Base-by-base conservation (phyloP, 305 asterid genomes). In the Salvia sclarea region DNA sequence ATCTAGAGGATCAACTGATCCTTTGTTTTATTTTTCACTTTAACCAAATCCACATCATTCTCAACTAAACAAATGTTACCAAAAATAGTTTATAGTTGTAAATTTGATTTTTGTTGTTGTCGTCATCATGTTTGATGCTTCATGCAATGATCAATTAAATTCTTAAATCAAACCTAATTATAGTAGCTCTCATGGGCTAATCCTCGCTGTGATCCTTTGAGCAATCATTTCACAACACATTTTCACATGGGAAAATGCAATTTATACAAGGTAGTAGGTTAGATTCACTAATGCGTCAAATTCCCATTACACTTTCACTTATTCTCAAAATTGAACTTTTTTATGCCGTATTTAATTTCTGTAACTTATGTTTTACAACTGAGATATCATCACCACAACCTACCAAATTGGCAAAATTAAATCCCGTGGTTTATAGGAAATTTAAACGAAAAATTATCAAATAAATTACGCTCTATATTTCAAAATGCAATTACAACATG, bases 11-110 rank as follows among this genome's bases (percentile, higher is more conserved):
- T 59, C 73, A 73, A 65, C 82, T 57, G 57, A 69, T 69, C 66
- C 78, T 18, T 53, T 52, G 58, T 25, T 68, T 37, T n/a, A n/a
- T n/a, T 37, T 72, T 37, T 69, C 44, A 70, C 72, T 62, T 58
- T 25, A 53, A 75, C 73, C 78, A 71, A 75, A 79, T 64, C 73
- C 75, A 67, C 61, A 43, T 28, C 48, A 64, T 64, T 65, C 14
- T 45, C 49, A 53, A 62, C 70, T 59, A 28, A 76, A 67, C 66
- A 66, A 25, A 69, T 45, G 50, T 31, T 22, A 52, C 31, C 56
- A 21, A 52, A 24, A 8, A 13, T n/a, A 6, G 12, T 54, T 43
- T 22, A 4, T 49, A 3, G 9, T 68, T 41, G 43, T 16, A 11
- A 16, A 47, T 47, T 47, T 16, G 11, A 30, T 31, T 16, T 3